Evolutionary conservation across 2,329 filamentous ascomycete genomes (phyloP).

Genomic region (Venturia oleaginea): DNA sequence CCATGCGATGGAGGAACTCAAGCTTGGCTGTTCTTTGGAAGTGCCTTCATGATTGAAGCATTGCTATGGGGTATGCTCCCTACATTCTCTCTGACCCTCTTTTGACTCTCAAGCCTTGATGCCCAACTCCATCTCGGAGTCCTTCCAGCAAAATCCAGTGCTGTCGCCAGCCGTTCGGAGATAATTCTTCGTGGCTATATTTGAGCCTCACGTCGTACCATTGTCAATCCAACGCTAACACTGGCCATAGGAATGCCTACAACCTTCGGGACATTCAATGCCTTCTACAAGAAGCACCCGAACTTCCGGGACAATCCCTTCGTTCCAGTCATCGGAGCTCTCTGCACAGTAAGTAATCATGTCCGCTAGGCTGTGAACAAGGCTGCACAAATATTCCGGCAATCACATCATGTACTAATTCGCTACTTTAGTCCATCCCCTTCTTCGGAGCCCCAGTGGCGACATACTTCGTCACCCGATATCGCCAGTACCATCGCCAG

Average conservation of each 20-base stretch:
- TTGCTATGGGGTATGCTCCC: slow-evolving; percentile 11
- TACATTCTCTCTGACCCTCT: not conserved
- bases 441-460: slow-evolving; percentile 11
- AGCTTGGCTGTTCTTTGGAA: slow-evolving; percentile 9
- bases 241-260: slow-evolving; percentile 6
- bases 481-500: slow-evolving; percentile 9
- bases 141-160: not conserved
- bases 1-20: slow-evolving; percentile 6
- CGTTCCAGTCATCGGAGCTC: slow-evolving; percentile 11
- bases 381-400: not conserved
- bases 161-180: not conserved
- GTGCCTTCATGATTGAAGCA: slow-evolving; percentile 11
- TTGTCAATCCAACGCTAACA: not conserved
- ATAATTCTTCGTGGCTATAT: not conserved
- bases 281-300: slow-evolving; percentile 6
- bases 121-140: not conserved
- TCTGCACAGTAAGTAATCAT: slow-evolving; percentile 8
- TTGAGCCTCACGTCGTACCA: not conserved
- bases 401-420: not conserved
- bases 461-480: not conserved
- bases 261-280: slow-evolving; percentile 9
- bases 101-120: not conserved
- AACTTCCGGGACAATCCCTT: not conserved
- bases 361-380: not conserved
- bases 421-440: not conserved